These are phyloP conservation scores for Saccharomycodes ludwigii DNA, from an alignment of 805 yeast genomes.

Conservation along the genomic window DNA sequence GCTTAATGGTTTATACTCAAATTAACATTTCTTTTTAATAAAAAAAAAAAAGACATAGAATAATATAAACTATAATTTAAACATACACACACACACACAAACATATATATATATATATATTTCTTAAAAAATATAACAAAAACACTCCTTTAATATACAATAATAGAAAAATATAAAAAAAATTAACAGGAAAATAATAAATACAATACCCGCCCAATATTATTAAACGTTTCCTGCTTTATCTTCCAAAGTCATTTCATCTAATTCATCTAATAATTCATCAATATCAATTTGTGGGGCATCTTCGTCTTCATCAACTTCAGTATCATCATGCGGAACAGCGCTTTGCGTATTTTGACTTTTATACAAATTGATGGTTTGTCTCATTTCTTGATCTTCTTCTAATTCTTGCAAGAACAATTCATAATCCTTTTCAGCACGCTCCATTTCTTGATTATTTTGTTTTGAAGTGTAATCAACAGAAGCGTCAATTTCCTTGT, in stretches of 20 bases:
- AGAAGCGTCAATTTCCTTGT: conserved; percentile 73
- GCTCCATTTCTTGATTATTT: conserved; percentile 78
- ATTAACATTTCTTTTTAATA: no score
- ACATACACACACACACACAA: no score
- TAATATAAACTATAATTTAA: no score
- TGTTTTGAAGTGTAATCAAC: conserved; percentile 49
- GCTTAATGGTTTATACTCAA: no score
- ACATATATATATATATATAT: no score
- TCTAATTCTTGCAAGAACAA: conserved; percentile 92
- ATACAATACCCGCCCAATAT: no score
- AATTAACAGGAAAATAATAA: neutral
- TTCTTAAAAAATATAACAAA: no score
- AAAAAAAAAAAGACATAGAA: no score
- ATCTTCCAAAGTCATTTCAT: conserved; percentile 79
- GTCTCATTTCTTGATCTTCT: conserved; percentile 92
- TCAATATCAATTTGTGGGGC: conserved; percentile 85
- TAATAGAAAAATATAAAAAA: neutral
- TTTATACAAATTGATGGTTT: conserved; percentile 80
- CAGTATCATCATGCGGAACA: conserved; percentile 31
- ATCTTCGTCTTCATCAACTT: conserved; percentile 57
- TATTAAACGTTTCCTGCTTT: conserved; percentile 6
- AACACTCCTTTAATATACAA: no score
- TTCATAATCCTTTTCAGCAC: conserved; percentile 92
- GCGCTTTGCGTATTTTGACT: conserved; percentile 24
- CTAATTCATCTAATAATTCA: conserved; percentile 88